Conservation (phyloP, 2,329 filamentous ascomycete genomes). For the Fusarium sp. region DNA sequence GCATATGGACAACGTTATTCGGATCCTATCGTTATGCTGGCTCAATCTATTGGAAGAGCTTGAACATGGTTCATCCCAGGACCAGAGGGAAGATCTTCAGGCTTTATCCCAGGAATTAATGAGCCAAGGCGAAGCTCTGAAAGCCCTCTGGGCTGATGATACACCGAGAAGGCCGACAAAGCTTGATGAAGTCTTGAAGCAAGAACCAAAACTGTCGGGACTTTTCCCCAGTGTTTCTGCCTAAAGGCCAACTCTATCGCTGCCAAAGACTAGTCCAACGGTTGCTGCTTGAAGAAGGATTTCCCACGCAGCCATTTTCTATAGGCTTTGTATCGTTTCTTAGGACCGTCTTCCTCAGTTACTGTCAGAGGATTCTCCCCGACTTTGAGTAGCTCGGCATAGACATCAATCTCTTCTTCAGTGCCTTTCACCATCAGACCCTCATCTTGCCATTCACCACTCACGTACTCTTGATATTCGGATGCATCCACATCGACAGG, state of each 20-base stretch:
- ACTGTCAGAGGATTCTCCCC: slow-evolving; percentile 89
- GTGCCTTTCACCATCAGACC: slow-evolving; percentile 65
- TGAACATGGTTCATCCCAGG: slow-evolving; percentile 32
- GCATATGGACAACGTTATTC: slow-evolving; percentile 73
- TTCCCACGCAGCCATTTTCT: slow-evolving; percentile 94
- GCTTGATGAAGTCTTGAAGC: slow-evolving; percentile 38
- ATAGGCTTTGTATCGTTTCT: slow-evolving; percentile 98
- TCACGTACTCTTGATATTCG: slow-evolving; percentile 86
- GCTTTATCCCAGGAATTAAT: slow-evolving; percentile 32
- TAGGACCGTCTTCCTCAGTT: slow-evolving; percentile 83
- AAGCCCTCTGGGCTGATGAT: slow-evolving; percentile 41
- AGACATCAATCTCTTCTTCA: slow-evolving; percentile 65
- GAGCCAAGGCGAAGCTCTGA: slow-evolving; percentile 38
- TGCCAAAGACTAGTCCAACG: slow-evolving; percentile 61
- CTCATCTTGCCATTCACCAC: slow-evolving; percentile 73
- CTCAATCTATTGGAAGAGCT: slow-evolving; percentile 64
- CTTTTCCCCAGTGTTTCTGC: slow-evolving; percentile 35
- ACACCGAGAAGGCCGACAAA: slow-evolving; percentile 15
- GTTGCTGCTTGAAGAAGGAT: slow-evolving; percentile 93
- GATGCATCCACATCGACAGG: slow-evolving; percentile 68
- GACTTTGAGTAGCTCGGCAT: slow-evolving; percentile 80
- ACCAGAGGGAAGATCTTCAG: neutral
- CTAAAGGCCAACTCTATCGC: neutral
- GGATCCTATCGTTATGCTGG: slow-evolving; percentile 73
- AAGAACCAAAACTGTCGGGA: slow-evolving; percentile 49